phyloP scores from a whole-genome alignment of 2,329 filamentous ascomycete genomes.

The Aspergillus quadricinctus region DNA sequence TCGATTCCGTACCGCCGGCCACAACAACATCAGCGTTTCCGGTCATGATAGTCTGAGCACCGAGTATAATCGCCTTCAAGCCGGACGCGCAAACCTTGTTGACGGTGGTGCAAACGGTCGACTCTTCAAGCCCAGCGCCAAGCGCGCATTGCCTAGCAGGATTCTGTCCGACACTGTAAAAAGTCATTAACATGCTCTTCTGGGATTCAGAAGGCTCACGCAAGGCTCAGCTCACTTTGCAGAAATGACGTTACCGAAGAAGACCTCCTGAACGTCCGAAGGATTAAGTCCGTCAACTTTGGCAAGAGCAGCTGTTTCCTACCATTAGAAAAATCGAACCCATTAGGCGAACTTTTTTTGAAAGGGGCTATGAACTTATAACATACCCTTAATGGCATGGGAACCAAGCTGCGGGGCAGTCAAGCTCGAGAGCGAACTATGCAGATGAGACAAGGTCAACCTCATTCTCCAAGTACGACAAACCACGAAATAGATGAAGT shows the following conservation, averaged over 20 bases:
- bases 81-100: constrained; percentile 99
- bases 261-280: constrained; percentile 89
- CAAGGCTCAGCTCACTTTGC: constrained; percentile 64
- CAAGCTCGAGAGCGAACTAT: constrained; percentile 80
- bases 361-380: neutral
- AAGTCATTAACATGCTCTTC: constrained; percentile 11
- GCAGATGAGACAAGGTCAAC: constrained; percentile 10
- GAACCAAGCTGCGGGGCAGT: constrained; percentile 82
- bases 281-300: constrained; percentile 81
- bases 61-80: constrained; percentile 90
- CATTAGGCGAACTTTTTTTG: neutral
- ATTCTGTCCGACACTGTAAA: constrained; percentile 79
- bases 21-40: constrained; percentile 91
- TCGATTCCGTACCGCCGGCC: constrained; percentile 92
- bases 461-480: constrained; percentile 4
- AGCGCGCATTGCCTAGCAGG: constrained; percentile 93
- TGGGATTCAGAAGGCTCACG: neutral
- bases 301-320: constrained; percentile 64
- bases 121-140: constrained; percentile 75
- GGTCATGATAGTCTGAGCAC: constrained; percentile 94
- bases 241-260: constrained; percentile 96
- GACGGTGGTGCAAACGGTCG: constrained; percentile 81
- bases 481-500: constrained; percentile 9
- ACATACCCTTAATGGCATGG: constrained; percentile 83
- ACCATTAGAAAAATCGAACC: constrained; percentile 10